Conservation (phyloP, 2,329 filamentous ascomycete genomes). For the Plectosphaerella cucumerina region DNA sequence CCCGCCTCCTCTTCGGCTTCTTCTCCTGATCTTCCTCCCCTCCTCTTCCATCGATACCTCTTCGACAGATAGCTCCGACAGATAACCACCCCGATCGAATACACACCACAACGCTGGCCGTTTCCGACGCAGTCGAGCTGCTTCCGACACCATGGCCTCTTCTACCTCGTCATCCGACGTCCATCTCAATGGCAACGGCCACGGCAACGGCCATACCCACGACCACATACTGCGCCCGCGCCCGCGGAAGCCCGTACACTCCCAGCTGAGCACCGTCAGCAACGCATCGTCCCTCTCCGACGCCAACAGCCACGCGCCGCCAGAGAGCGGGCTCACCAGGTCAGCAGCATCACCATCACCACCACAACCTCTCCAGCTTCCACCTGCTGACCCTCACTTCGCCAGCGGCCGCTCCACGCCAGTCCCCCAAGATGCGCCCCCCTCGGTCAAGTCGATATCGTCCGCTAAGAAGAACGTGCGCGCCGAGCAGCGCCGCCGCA, state of each 20-base stretch:
- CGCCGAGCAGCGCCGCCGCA: slow-evolving; percentile 72
- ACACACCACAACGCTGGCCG: background rate
- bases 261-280: slow-evolving; percentile 24
- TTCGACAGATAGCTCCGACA: too few relatives aligned
- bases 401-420: slow-evolving; percentile 77
- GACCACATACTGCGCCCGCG: slow-evolving; percentile 45
- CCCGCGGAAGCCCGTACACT: slow-evolving; percentile 44
- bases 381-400: background rate
- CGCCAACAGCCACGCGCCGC: slow-evolving; percentile 4
- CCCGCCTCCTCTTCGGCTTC: too few relatives aligned
- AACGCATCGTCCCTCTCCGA: slow-evolving; percentile 6
- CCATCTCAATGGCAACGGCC: slow-evolving; percentile 9
- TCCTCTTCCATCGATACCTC: too few relatives aligned
- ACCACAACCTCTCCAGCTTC: background rate
- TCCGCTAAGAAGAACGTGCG: slow-evolving; percentile 79
- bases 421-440: slow-evolving; percentile 84
- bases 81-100: too few relatives aligned
- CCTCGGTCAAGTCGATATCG: slow-evolving; percentile 82
- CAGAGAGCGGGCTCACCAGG: slow-evolving; percentile 11
- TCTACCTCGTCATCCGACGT: background rate
- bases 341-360: background rate
- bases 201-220: slow-evolving; percentile 19
- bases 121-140: background rate
- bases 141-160: background rate
- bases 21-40: too few relatives aligned